Base-by-base conservation (phyloP, 2,329 filamentous ascomycete genomes). In the Trichoderma sp. region DNA sequence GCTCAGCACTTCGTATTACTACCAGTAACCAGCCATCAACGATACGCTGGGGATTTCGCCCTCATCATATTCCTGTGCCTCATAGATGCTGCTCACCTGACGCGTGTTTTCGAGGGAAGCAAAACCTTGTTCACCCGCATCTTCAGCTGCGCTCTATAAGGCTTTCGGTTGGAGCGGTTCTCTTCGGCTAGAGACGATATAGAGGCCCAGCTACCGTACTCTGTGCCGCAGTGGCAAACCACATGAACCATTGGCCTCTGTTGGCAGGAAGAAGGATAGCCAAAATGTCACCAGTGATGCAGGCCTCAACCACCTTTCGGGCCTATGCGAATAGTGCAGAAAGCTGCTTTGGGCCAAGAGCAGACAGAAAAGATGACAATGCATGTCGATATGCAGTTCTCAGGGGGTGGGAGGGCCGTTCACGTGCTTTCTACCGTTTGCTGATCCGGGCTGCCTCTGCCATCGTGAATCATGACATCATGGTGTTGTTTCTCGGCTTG, bases 151-250 rank as follows among this genome's bases (percentile, higher is more conserved):
- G 41, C 16, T 4, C 53, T 62, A 2, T 16, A 35, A 12, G 67
- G 11, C 35, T 41, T 21, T 56, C 56, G 33, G 67, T 41, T 63
- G 35, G 35, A 63, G 69, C 69, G 69, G 27, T 63, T 72, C 59
- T 24, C 69, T 3, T 64, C 59, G 59, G 69, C 27, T 38, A 31
- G 27, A 11, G n/a, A 21, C 4, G 56, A 63, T 27, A 16, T 2
- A 27, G 27, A 62, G 56, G 16, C 38, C 27, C 27, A 6, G 24
- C 31, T 27, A 18, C 33, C 27, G 27, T 27, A 27, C 27, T 27
- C 33, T 71, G 59, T 35, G 69, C 69, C 69, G 69, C 69, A 72
- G 69, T 72, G 69, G 69, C 69, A 35, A 72, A 64, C 59, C n/a
- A 63, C 29, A 53, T 63, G 38, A 21, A 24, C 35, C 59, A 33